A percentile compares a stretch with the other conserved stretches of the same genome.
Evolutionary conservation across 306 rosid species (phyloP).

Genomic region (Acacia crassicarpa): DNA sequence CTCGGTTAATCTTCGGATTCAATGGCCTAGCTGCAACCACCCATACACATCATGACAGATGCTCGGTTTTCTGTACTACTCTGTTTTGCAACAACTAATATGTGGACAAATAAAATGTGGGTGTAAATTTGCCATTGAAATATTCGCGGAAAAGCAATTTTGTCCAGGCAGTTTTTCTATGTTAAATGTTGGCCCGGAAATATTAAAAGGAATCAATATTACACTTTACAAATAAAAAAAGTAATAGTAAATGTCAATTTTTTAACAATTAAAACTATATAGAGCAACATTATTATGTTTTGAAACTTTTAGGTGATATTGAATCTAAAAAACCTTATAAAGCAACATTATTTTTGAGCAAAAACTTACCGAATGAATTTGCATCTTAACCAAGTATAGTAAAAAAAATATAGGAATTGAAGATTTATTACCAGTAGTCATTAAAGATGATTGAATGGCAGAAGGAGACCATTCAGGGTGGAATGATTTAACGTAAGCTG

Average conservation of each 20-base stretch:
- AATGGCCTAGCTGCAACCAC: constrained; percentile 38
- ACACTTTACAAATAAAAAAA: too few relatives aligned
- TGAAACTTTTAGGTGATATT: too few relatives aligned
- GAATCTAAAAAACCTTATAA: accelerated
- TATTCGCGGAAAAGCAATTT: accelerated
- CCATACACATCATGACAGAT: not conserved
- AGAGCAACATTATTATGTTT: too few relatives aligned
- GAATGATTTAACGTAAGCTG: constrained; percentile 46
- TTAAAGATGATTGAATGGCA: constrained; percentile 37
- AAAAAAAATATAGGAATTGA: accelerated
- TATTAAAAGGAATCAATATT: too few relatives aligned
- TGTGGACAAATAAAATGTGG: not conserved
- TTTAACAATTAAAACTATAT: too few relatives aligned
- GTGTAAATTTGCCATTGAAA: too few relatives aligned
- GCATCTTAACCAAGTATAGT: not conserved
- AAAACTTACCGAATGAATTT: not conserved
- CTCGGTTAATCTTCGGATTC: constrained; percentile 1
- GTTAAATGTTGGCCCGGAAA: too few relatives aligned
- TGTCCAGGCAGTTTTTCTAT: too few relatives aligned
- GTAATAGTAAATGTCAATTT: too few relatives aligned
- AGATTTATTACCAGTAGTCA: constrained; percentile 37
- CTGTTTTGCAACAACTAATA: not conserved
- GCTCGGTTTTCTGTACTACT: not conserved
- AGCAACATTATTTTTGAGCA: not conserved
- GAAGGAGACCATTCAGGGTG: constrained; percentile 49